These are phyloP conservation scores for Solanum virginianum DNA, from an alignment of 257 asterid genomes.

Conservation along the genomic window DNA sequence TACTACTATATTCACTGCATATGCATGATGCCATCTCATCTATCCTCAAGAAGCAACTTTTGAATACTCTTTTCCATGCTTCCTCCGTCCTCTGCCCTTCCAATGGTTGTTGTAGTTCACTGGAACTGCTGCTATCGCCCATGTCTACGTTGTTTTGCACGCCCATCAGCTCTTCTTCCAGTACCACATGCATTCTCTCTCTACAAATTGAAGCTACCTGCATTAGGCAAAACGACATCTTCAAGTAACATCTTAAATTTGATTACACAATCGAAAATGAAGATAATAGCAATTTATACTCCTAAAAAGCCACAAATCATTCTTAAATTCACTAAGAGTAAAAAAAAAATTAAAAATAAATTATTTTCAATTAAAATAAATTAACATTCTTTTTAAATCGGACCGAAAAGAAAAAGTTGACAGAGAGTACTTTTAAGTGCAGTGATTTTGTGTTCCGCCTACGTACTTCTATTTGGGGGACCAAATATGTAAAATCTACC, in stretches of 20 bases:
- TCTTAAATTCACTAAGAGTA: no score
- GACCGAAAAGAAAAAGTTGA: no score
- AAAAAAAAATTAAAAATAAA: no score
- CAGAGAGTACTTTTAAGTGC: no score
- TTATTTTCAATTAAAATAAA: no score
- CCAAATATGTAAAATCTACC: no score
- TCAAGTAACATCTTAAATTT: background rate
- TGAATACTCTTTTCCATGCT: conserved; percentile 3
- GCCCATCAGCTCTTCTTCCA: conserved; percentile 6
- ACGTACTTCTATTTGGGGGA: no score
- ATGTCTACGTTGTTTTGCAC: background rate
- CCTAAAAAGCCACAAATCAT: no score
- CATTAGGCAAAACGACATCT: background rate
- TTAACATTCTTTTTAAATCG: no score
- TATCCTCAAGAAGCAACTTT: background rate
- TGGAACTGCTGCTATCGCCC: background rate
- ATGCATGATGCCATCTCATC: background rate
- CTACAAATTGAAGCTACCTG: conserved; percentile 11
- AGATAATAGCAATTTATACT: no score
- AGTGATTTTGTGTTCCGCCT: no score
- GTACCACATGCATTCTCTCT: conserved; percentile 4
- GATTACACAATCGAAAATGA: background rate
- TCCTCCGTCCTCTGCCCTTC: background rate
- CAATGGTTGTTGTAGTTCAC: background rate
- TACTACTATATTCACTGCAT: background rate